Base-by-base conservation (phyloP, 768 basidiomycete species). In the Calocera cornea region DNA sequence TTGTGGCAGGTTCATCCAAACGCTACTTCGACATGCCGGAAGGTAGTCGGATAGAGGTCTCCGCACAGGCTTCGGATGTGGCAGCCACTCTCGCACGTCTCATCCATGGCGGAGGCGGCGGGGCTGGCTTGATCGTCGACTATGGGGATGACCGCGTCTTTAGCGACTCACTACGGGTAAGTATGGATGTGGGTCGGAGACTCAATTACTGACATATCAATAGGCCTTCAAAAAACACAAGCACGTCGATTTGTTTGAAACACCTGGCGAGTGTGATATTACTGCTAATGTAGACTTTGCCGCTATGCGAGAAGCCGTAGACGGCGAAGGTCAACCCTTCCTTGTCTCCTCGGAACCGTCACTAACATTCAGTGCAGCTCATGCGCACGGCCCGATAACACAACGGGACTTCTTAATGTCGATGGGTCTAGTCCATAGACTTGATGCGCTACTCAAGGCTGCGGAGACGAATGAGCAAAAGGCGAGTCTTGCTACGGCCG, bases 201-300 rank as follows among this genome's bases (percentile, higher is more conserved):
- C n/a, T 31, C n/a, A 33, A 22, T 7, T 65, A n/a, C n/a, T 65
- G 19, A 34, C 16, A 38, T 38, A n/a, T 16, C 33, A 34, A 10
- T 68, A 97, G 95, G 97, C 89, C 0, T 97, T 99, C 82, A 88
- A 87, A 75, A 80, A 85, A 24, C 97, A 98, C 74, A 82, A 86
- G 68, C 85, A 92, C 16, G 88, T 90, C 1, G 88, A 95, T 74
- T 80, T 90, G 2, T 95, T 98, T 73, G 81, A 88, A 65, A 79
- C 81, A 11, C 94, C 95, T 0, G 97, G 97, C 19, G 82, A 89
- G 44, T 88, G 90, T 44, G 97, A 99, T 76, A 78, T 98, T 60
- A 99, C 97, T 0, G 87, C 89, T n/a, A 97, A 98, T 73, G 95
- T 99, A 63, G 95, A 99, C 77, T 98, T 98, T 77, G 84, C 86